A percentile compares a stretch with the other conserved stretches of the same genome.
phyloP scores from a whole-genome alignment of 306 rosid species.

The Mucuna pruriens region DNA sequence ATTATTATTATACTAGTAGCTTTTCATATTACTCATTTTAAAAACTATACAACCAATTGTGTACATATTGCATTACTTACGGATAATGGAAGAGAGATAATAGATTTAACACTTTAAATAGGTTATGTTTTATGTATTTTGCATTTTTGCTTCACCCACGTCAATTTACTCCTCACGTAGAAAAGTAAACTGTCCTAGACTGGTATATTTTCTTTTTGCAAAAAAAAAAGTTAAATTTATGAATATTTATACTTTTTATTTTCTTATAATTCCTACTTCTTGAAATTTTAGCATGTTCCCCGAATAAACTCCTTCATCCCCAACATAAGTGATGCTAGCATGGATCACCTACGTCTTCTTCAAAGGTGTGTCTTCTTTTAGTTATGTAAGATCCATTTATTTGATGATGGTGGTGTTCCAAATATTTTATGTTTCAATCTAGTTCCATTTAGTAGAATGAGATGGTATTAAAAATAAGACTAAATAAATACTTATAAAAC shows the following conservation, averaged over 20 bases:
- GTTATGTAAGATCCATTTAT: neutral
- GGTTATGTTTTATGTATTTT: neutral
- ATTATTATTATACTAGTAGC: neutral
- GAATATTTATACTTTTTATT: neutral
- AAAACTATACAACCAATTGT: neutral
- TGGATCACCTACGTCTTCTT: constrained; percentile 77
- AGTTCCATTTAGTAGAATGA: neutral
- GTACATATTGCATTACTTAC: neutral
- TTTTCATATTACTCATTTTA: neutral
- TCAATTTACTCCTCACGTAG: neutral
- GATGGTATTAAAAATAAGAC: neutral
- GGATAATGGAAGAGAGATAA: neutral
- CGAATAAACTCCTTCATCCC: constrained; percentile 75
- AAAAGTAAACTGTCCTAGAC: neutral
- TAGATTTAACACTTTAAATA: neutral
- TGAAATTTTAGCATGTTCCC: constrained; percentile 69
- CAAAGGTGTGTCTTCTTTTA: constrained; percentile 57
- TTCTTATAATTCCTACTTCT: constrained; percentile 23
- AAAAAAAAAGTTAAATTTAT: neutral
- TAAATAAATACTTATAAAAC: neutral
- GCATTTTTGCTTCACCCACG: neutral
- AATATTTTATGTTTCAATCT: neutral
- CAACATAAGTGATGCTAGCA: constrained; percentile 58
- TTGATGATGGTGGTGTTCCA: neutral
- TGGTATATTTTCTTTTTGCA: too few species aligned